Evolutionary conservation across 148 eudicot genomes (phyloP).

Genomic region (Amaranthus palmeri): DNA sequence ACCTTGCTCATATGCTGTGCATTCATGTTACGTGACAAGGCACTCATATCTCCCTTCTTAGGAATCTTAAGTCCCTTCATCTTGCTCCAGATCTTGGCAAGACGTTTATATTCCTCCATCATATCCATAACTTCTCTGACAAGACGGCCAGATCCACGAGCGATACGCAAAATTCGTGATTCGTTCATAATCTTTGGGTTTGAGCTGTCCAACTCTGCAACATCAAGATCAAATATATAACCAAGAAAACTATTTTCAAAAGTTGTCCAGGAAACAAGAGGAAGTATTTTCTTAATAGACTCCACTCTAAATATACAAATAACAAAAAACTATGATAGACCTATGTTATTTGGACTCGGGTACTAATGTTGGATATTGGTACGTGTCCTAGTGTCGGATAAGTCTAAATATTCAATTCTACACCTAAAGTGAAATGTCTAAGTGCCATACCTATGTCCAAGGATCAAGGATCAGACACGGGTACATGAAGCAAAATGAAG

Average conservation of each 20-base stretch:
- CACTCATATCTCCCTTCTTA: slow-evolving; percentile 90
- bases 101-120: slow-evolving; percentile 87
- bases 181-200: slow-evolving; percentile 85
- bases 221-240: background rate
- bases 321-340: no score
- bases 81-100: slow-evolving; percentile 88
- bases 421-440: no score
- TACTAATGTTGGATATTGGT: no score
- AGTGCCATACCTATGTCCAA: no score
- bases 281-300: background rate
- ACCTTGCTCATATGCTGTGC: slow-evolving; percentile 87
- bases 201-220: slow-evolving; percentile 85
- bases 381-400: no score
- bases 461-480: no score
- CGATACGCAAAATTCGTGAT: slow-evolving; percentile 83
- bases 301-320: no score
- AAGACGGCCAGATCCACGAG: slow-evolving; percentile 80
- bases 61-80: slow-evolving; percentile 97
- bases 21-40: slow-evolving; percentile 78
- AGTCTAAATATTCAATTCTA: no score
- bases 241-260: background rate
- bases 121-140: slow-evolving; percentile 73
- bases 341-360: no score
- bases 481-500: no score
- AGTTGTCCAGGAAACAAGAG: background rate